phyloP scores from a whole-genome alignment of 2,329 filamentous ascomycete genomes.

The Penicillium sp. region DNA sequence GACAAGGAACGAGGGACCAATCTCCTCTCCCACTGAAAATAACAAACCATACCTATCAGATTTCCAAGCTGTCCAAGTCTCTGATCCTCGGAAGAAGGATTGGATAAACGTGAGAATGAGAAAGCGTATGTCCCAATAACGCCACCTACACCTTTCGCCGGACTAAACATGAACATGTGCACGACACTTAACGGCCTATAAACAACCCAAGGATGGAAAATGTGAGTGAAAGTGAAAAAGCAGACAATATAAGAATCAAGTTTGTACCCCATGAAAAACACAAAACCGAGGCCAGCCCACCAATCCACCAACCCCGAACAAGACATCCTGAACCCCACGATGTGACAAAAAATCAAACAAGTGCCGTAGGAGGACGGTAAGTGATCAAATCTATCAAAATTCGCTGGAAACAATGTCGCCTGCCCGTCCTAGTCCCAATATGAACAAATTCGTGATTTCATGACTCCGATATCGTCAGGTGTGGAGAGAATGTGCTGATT shows the following conservation, averaged over 20 bases:
- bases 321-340: neutral
- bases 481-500: constrained; percentile 1
- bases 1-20: neutral
- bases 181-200: neutral
- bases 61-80: neutral
- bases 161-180: neutral
- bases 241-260: neutral
- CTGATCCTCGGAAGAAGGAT: neutral
- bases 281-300: neutral
- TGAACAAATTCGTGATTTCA: constrained; percentile 25
- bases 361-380: neutral
- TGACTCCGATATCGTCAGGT: constrained; percentile 21
- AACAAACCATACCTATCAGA: neutral
- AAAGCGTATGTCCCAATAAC: neutral
- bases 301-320: neutral
- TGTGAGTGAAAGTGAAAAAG: neutral
- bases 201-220: neutral
- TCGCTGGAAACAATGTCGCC: neutral
- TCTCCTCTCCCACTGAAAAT: neutral
- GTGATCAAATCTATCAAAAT: neutral
- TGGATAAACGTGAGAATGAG: neutral
- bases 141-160: constrained; percentile 9
- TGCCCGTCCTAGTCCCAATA: constrained; percentile 12
- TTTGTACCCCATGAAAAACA: neutral
- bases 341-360: neutral